These are phyloP conservation scores for Mycena leptocephala DNA, from an alignment of 768 basidiomycete species.

Conservation along the genomic window DNA sequence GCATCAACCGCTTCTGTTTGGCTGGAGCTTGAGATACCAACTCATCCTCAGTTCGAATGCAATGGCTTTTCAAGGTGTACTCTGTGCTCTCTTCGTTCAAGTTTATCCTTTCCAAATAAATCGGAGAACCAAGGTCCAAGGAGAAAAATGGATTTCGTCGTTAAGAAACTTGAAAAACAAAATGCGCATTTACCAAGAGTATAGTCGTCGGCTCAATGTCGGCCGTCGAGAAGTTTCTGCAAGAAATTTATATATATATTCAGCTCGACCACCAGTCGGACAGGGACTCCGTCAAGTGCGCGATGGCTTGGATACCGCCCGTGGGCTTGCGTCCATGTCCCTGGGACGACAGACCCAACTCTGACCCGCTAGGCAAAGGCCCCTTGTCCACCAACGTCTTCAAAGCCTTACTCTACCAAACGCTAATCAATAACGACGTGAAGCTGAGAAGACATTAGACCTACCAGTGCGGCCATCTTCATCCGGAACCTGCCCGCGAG, in stretches of 20 bases:
- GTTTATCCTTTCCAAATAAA: too few relatives aligned
- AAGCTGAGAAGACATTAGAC: slow-evolving; percentile 40
- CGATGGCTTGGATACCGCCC: slow-evolving; percentile 28
- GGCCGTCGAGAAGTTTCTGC: too few relatives aligned
- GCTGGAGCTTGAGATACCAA: too few relatives aligned
- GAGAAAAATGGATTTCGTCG: too few relatives aligned
- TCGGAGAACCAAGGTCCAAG: too few relatives aligned
- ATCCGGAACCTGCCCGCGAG: slow-evolving; percentile 68
- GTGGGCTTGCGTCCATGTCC: slow-evolving; percentile 8
- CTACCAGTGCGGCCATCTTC: slow-evolving; percentile 73
- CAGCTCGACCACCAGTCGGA: slow-evolving; percentile 33
- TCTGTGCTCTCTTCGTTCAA: too few relatives aligned
- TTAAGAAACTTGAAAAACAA: too few relatives aligned
- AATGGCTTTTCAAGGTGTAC: too few relatives aligned
- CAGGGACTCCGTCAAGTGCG: slow-evolving; percentile 27
- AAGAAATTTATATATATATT: too few relatives aligned
- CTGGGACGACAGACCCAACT: background rate
- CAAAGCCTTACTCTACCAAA: slow-evolving; percentile 67
- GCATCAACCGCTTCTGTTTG: background rate
- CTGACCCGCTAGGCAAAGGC: background rate
- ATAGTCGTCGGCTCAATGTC: too few relatives aligned
- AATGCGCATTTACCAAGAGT: too few relatives aligned
- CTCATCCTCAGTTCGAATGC: too few relatives aligned
- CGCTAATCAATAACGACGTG: background rate
- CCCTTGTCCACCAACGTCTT: slow-evolving; percentile 72